A percentile compares a stretch with the other conserved stretches of the same genome.
phyloP scores from a whole-genome alignment of 2,329 filamentous ascomycete genomes.

The Herpomyces periplanetae region DNA sequence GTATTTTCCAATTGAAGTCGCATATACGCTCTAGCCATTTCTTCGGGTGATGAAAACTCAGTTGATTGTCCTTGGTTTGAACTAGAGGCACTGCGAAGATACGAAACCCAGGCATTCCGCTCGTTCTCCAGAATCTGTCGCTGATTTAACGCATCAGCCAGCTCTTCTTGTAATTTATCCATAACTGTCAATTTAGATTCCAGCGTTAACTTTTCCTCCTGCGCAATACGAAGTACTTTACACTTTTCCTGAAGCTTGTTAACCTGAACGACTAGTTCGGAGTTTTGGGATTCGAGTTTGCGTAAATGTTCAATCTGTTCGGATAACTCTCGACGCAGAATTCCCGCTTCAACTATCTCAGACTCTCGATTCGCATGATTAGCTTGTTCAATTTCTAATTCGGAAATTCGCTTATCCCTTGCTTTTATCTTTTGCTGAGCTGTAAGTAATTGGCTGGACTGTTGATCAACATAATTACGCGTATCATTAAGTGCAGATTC shows the following conservation, averaged over 20 bases:
- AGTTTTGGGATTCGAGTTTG: conserved; percentile 34
- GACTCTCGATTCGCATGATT: conserved; percentile 48
- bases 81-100: conserved; percentile 34
- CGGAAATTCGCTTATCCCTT: conserved; percentile 26
- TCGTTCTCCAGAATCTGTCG: conserved; percentile 64
- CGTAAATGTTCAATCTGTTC: conserved; percentile 79
- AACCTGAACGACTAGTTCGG: conserved; percentile 38
- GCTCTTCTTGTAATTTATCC: conserved; percentile 28
- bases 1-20: conserved; percentile 43
- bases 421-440: conserved; percentile 24
- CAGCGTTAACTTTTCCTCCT: conserved; percentile 64
- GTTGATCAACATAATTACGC: conserved; percentile 16
- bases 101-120: conserved; percentile 44
- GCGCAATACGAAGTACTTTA: conserved; percentile 63
- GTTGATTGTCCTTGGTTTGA: no score
- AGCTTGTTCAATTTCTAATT: conserved; percentile 46
- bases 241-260: conserved; percentile 40
- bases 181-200: conserved; percentile 37
- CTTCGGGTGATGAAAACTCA: conserved; percentile 48
- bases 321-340: conserved; percentile 38
- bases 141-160: conserved; percentile 41
- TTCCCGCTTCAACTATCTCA: conserved; percentile 51
- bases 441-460: conserved; percentile 16
- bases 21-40: conserved; percentile 43
- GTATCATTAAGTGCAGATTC: conserved; percentile 18